A percentile compares a stretch with the other conserved stretches of the same genome.
phyloP scores from a whole-genome alignment of 225 moss, liverwort and hornwort genomes.

The Rhytidiadelphus loreus region DNA sequence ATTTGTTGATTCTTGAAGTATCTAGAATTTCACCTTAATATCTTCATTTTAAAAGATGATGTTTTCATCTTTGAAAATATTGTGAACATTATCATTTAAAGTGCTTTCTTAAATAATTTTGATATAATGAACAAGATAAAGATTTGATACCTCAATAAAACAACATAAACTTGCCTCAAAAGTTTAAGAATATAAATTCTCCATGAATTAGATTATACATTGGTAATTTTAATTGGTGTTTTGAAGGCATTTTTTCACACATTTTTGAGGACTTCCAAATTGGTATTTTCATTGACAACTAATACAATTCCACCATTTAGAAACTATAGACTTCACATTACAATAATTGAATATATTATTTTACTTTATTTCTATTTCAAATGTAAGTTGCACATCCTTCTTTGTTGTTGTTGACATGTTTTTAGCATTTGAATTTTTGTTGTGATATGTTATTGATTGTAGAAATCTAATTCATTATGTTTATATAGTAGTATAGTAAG shows the following conservation, averaged over 20 bases:
- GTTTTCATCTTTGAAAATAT: neutral
- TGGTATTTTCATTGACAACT: neutral
- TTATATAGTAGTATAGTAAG: neutral
- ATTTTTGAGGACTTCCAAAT: too few relatives aligned
- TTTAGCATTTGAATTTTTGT: neutral
- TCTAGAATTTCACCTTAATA: too few relatives aligned
- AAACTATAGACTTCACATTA: neutral
- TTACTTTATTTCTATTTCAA: neutral
- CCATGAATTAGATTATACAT: neutral
- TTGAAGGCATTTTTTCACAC: neutral
- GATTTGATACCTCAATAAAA: neutral
- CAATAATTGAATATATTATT: neutral
- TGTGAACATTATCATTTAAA: neutral
- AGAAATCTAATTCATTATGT: neutral
- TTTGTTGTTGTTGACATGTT: neutral
- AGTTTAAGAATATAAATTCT: neutral
- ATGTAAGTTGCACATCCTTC: neutral
- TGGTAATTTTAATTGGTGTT: too few relatives aligned
- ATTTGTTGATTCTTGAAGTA: neutral
- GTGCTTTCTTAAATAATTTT: too few relatives aligned
- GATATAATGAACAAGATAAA: neutral
- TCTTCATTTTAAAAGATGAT: rapidly evolving
- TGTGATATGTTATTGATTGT: neutral
- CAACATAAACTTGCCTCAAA: neutral
- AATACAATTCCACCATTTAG: neutral